Percentiles rank a stretch among this genome's conserved stretches.
phyloP scores from a whole-genome alignment of 192 early-diverging fungal species.

The Coemansia biformis region DNA sequence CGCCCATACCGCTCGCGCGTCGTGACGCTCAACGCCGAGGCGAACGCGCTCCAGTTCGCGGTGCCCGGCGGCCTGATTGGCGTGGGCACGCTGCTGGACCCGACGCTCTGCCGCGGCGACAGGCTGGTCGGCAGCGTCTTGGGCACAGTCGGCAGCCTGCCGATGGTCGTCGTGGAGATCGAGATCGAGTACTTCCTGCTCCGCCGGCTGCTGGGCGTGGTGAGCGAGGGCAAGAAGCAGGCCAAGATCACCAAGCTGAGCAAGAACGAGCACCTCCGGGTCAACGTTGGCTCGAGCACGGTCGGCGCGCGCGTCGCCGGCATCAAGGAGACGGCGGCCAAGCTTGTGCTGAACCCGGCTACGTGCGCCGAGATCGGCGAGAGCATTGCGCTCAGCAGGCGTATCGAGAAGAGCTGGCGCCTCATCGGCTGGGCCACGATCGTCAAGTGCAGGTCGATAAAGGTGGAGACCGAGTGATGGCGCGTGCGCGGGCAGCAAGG shows the following conservation, averaged over 20 bases:
- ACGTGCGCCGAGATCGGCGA: constrained; percentile 95
- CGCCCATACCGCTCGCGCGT: constrained; percentile 86
- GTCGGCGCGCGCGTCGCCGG: constrained; percentile 91
- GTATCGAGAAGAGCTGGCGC: constrained; percentile 98
- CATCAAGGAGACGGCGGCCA: constrained; percentile 92
- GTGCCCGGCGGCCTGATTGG: constrained; percentile 99
- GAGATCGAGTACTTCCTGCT: constrained; percentile 98
- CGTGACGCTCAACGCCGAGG: constrained; percentile 79
- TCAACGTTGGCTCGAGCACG: constrained; percentile 93
- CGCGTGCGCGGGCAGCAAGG: no score
- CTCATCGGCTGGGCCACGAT: constrained; percentile 99
- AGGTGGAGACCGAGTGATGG: constrained; percentile 23
- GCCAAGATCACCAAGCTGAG: constrained; percentile 90
- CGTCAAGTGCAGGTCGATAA: constrained; percentile 63
- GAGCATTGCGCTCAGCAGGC: constrained; percentile 90
- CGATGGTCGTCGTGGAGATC: constrained; percentile 89
- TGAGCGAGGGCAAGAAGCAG: constrained; percentile 97
- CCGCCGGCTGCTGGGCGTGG: constrained; percentile 91
- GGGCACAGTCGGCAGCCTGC: constrained; percentile 84
- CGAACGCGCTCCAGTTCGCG: constrained; percentile 90
- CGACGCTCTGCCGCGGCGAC: constrained; percentile 92
- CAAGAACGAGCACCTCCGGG: constrained; percentile 90
- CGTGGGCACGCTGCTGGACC: constrained; percentile 95
- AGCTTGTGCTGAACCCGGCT: constrained; percentile 83
- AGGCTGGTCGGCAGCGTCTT: constrained; percentile 94